Percentiles rank a stretch among this genome's conserved stretches.
Conservation (phyloP, 495 filamentous ascomycete genomes). For the Ramalina intermedia region DNA sequence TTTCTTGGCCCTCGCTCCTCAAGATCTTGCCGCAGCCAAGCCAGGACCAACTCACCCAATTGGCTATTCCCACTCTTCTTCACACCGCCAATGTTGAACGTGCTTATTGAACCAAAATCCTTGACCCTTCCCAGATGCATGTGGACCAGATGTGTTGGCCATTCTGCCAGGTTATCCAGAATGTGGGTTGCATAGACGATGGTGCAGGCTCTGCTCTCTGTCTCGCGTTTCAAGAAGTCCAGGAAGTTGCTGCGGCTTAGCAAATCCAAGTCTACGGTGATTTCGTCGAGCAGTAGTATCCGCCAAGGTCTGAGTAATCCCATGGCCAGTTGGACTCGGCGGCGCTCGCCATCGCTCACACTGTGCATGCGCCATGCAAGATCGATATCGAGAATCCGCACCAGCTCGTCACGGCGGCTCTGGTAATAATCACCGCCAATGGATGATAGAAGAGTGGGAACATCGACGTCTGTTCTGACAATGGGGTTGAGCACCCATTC, state of each 20-base stretch:
- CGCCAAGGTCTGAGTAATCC: constrained; percentile 71
- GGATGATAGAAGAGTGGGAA: constrained; percentile 65
- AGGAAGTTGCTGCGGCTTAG: constrained; percentile 73
- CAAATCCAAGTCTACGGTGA: constrained; percentile 92
- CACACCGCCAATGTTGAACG: constrained; percentile 31
- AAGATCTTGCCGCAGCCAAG: constrained; percentile 77
- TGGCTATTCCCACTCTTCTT: constrained; percentile 50
- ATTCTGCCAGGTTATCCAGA: constrained; percentile 76
- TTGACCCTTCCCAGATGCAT: constrained; percentile 81
- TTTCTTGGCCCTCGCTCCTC: constrained; percentile 64
- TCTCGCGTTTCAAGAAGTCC: constrained; percentile 75
- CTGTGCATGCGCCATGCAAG: constrained; percentile 86
- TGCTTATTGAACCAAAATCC: constrained; percentile 60
- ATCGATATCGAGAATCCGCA: constrained; percentile 84
- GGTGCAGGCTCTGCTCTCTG: constrained; percentile 64
- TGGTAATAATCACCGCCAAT: constrained; percentile 78
- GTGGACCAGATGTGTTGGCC: constrained; percentile 91
- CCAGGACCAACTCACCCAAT: constrained; percentile 71
- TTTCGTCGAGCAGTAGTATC: constrained; percentile 84
- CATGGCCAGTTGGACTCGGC: constrained; percentile 92
- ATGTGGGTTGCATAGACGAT: constrained; percentile 98
- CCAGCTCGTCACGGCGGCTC: constrained; percentile 69
- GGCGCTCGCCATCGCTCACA: constrained; percentile 79
- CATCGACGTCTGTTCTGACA: constrained; percentile 87
- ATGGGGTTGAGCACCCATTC: constrained; percentile 99